phyloP scores from a whole-genome alignment of 768 basidiomycete genomes.

The Coprinopsis marcescibilis region DNA sequence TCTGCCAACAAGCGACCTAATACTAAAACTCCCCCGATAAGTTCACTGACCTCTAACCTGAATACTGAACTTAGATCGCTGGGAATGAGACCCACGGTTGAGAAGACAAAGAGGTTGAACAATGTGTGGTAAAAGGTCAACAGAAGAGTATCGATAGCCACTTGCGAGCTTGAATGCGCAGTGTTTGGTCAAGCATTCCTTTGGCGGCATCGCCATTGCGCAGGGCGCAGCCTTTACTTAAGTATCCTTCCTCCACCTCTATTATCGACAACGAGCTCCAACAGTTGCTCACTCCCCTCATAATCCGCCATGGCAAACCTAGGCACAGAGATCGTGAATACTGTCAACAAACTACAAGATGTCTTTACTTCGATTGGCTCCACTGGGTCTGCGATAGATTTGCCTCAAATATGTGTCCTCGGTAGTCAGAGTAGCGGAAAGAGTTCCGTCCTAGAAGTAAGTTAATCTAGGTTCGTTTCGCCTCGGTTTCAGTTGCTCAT shows the following conservation, averaged over 20 bases:
- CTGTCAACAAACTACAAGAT: constrained; percentile 88
- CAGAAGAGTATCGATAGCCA: too few relatives aligned
- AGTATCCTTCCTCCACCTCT: constrained; percentile 12
- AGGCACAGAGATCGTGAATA: constrained; percentile 74
- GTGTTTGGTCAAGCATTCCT: constrained; percentile 11
- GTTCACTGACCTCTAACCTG: too few relatives aligned
- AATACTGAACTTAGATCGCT: too few relatives aligned
- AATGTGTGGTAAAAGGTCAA: too few relatives aligned
- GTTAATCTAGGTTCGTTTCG: constrained; percentile 16
- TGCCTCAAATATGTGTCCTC: constrained; percentile 88
- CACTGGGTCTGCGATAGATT: constrained; percentile 73
- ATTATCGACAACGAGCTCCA: constrained; percentile 13
- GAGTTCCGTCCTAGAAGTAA: constrained; percentile 87
- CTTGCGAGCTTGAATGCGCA: neutral
- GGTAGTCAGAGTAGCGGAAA: constrained; percentile 92
- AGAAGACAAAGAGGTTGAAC: too few relatives aligned
- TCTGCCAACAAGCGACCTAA: too few relatives aligned
- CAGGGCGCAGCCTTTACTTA: neutral
- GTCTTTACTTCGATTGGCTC: constrained; percentile 83
- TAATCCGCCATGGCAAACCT: constrained; percentile 45
- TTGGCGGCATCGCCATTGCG: constrained; percentile 8
- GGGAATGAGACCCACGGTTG: too few relatives aligned
- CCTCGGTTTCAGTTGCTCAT: constrained; percentile 8
- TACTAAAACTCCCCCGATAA: too few relatives aligned
- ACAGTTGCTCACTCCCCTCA: constrained; percentile 13